Conservation (phyloP, 495 filamentous ascomycete species). For the Cercophora samala region DNA sequence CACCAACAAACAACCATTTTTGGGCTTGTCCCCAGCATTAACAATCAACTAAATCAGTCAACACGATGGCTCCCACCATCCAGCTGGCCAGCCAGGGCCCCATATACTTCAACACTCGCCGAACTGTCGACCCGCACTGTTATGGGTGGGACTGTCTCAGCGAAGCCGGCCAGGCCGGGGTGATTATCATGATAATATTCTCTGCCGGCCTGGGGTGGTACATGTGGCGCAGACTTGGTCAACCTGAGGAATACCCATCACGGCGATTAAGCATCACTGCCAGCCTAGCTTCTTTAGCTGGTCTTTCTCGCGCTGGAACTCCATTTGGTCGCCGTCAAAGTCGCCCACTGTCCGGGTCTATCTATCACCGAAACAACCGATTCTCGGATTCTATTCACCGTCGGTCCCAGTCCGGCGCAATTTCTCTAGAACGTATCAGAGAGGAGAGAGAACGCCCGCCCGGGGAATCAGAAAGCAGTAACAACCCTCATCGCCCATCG, state of each 20-base stretch:
- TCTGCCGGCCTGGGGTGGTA: neutral
- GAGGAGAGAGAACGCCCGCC: neutral
- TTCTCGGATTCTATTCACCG: neutral
- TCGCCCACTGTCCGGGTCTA: neutral
- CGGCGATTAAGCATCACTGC: neutral
- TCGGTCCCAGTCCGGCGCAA: neutral
- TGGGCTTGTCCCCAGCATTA: neutral
- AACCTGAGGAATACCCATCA: neutral
- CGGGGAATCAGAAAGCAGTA: neutral
- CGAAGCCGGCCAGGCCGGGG: slow-evolving; percentile 18
- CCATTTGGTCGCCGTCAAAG: neutral
- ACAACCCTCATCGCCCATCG: neutral
- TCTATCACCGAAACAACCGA: neutral
- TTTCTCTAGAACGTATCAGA: neutral
- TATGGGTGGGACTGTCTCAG: slow-evolving; percentile 27
- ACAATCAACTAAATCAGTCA: neutral
- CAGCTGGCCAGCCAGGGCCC: neutral
- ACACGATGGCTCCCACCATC: slow-evolving; percentile 1
- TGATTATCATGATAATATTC: slow-evolving; percentile 15
- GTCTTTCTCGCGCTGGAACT: neutral
- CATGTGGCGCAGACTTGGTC: neutral
- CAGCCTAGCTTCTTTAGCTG: neutral
- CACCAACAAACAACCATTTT: neutral
- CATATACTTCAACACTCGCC: neutral
- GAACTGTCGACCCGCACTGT: slow-evolving; percentile 2